These are phyloP conservation scores for Tothia fuscella DNA, from an alignment of 2,329 filamentous ascomycete species.

Conservation along the genomic window DNA sequence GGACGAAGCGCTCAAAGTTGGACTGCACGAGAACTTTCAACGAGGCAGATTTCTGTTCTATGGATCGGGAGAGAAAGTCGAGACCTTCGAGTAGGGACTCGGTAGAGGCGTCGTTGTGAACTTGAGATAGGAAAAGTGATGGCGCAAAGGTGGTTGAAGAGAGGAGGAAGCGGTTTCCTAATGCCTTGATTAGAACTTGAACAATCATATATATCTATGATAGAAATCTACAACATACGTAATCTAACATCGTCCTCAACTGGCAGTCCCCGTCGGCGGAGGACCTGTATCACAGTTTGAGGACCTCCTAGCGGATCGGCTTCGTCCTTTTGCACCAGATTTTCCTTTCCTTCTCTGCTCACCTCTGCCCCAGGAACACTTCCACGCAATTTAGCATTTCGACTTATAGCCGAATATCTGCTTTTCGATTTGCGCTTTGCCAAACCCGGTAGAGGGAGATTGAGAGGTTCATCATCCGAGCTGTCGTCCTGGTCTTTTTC, in stretches of 20 bases:
- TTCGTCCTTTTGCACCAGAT: slow-evolving; percentile 80
- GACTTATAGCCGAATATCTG: slow-evolving; percentile 73
- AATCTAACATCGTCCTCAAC: slow-evolving; percentile 74
- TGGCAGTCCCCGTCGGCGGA: slow-evolving; percentile 64
- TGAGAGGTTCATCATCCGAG: slow-evolving; percentile 49
- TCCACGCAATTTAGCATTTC: slow-evolving; percentile 55
- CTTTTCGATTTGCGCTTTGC: slow-evolving; percentile 45
- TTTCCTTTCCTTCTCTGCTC: slow-evolving; percentile 57
- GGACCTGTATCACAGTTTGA: slow-evolving; percentile 71
- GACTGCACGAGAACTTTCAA: slow-evolving; percentile 93
- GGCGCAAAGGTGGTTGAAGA: slow-evolving; percentile 95
- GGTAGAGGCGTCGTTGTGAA: slow-evolving; percentile 78
- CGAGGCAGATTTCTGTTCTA: slow-evolving; percentile 94
- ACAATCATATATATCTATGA: slow-evolving; percentile 10
- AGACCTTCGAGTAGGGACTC: slow-evolving; percentile 69
- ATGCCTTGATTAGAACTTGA: neutral
- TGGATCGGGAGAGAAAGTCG: slow-evolving; percentile 76
- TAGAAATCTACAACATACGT: slow-evolving; percentile 41
- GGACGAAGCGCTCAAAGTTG: slow-evolving; percentile 96
- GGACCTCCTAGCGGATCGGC: slow-evolving; percentile 80
- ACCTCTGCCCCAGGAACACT: slow-evolving; percentile 59
- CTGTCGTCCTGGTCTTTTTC: slow-evolving; percentile 55
- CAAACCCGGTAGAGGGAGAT: slow-evolving; percentile 64
- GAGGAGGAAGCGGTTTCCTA: slow-evolving; percentile 83
- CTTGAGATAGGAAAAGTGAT: slow-evolving; percentile 79